Percentiles rank a stretch among this genome's conserved stretches.
Evolutionary conservation across 345 rosid species (phyloP).

Genomic region (Kernera saxatilis): DNA sequence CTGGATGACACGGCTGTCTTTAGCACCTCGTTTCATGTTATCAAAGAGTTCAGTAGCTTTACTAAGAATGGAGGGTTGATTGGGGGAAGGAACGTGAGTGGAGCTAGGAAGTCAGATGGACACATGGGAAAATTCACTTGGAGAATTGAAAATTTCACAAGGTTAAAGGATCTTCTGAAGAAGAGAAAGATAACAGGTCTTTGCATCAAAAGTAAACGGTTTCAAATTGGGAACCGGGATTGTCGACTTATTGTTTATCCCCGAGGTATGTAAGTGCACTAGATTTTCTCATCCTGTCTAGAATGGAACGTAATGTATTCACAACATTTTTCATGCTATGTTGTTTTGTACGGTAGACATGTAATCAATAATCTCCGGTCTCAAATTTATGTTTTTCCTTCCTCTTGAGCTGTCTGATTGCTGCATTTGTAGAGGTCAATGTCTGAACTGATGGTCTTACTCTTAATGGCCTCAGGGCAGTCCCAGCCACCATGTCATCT

Average conservation of each 20-base stretch:
- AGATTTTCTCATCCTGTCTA: not conserved
- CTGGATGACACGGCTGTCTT: slow-evolving; percentile 84
- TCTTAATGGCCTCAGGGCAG: slow-evolving; percentile 94
- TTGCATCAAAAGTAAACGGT: slow-evolving; percentile 94
- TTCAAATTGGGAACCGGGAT: slow-evolving; percentile 97
- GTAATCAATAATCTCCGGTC: not conserved
- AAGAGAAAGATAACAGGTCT: slow-evolving; percentile 98
- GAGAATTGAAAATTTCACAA: slow-evolving; percentile 91
- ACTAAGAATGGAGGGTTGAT: slow-evolving; percentile 53
- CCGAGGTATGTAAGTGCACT: slow-evolving; percentile 60
- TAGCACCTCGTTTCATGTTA: slow-evolving; percentile 90
- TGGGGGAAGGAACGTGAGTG: slow-evolving; percentile 60
- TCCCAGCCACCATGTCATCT: slow-evolving; percentile 99
- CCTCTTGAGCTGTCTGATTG: slow-evolving; percentile 19
- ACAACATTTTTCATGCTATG: not conserved
- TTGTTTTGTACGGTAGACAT: not conserved
- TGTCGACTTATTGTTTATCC: slow-evolving; percentile 99
- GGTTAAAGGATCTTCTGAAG: slow-evolving; percentile 88
- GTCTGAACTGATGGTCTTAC: slow-evolving; percentile 40
- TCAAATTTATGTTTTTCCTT: not conserved
- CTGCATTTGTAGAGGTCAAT: slow-evolving; percentile 19
- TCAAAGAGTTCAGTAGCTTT: slow-evolving; percentile 77
- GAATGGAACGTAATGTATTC: not conserved
- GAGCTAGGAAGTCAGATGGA: slow-evolving; percentile 79
- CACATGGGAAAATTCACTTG: slow-evolving; percentile 85